phyloP scores from a whole-genome alignment of 2,329 filamentous ascomycete species.

The Zasmidium citrigriseum region DNA sequence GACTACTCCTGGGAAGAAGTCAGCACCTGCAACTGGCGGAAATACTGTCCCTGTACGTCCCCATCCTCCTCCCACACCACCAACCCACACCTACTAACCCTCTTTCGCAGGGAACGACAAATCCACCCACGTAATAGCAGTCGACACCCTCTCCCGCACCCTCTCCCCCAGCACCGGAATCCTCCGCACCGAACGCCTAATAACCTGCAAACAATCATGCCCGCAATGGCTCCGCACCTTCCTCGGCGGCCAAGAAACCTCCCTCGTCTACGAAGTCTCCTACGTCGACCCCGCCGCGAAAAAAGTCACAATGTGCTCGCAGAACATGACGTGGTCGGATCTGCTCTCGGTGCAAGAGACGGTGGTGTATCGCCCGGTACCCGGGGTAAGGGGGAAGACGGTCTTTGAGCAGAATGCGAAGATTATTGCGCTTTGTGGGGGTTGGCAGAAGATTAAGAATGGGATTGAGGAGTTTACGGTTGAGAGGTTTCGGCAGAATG shows the following conservation, averaged over 20 bases:
- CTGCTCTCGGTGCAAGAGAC: conserved; percentile 91
- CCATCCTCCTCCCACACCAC: background rate
- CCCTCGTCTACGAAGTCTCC: conserved; percentile 90
- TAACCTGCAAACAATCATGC: conserved; percentile 64
- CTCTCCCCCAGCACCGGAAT: conserved; percentile 67
- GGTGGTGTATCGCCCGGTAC: conserved; percentile 50
- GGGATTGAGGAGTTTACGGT: conserved; percentile 92
- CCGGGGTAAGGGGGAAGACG: conserved; percentile 53
- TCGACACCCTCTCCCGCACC: conserved; percentile 81
- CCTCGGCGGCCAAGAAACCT: conserved; percentile 74
- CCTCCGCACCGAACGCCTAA: conserved; percentile 70
- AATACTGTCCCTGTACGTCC: conserved; percentile 80
- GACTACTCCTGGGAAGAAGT: conserved; percentile 99
- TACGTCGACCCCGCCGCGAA: conserved; percentile 84
- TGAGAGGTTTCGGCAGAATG: conserved; percentile 88
- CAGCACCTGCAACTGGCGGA: conserved; percentile 95
- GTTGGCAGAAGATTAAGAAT: conserved; percentile 96
- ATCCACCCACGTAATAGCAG: conserved; percentile 92
- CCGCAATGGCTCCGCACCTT: conserved; percentile 80
- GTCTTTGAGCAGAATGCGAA: conserved; percentile 86
- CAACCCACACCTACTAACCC: background rate
- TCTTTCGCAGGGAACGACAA: conserved; percentile 73
- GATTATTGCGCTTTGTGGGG: conserved; percentile 91
- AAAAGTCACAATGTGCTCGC: conserved; percentile 94
- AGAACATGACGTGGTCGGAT: conserved; percentile 91